Percentiles rank a stretch among this genome's conserved stretches.
phyloP scores from a whole-genome alignment of 1,284 basidiomycete species.

The Cutaneotrichosporon cyanovorans region DNA sequence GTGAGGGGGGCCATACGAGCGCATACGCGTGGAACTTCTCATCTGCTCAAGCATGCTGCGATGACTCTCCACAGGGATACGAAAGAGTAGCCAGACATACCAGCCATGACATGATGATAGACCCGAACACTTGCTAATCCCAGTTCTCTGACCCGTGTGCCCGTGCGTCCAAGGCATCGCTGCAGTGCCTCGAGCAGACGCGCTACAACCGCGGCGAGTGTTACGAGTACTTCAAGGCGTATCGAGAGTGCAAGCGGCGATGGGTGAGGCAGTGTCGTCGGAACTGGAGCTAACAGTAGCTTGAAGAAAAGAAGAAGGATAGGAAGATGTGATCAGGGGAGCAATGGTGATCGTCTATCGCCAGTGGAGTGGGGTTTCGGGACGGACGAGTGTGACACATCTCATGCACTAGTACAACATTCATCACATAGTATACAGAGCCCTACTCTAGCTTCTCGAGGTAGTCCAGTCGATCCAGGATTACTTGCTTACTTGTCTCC shows the following conservation, averaged over 20 bases:
- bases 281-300: slow-evolving; percentile 1
- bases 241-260: slow-evolving; percentile 44
- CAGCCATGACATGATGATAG: too few species aligned
- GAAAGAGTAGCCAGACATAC: too few species aligned
- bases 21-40: too few species aligned
- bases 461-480: slow-evolving; percentile 78
- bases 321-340: too few species aligned
- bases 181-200: slow-evolving; percentile 42
- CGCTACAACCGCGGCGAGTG: slow-evolving; percentile 46
- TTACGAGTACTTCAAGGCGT: slow-evolving; percentile 43
- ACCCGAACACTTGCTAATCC: background rate
- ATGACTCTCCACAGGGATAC: too few species aligned
- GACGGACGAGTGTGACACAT: too few species aligned
- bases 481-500: slow-evolving; percentile 94
- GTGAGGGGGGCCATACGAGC: too few species aligned
- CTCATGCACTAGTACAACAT: too few species aligned
- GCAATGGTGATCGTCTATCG: too few species aligned
- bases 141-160: slow-evolving; percentile 44
- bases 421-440: slow-evolving; percentile 3
- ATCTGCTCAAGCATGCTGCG: too few species aligned
- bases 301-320: slow-evolving; percentile 2
- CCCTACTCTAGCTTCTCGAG: slow-evolving; percentile 66
- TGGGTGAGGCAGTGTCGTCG: slow-evolving; percentile 27
- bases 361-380: too few species aligned
- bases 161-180: slow-evolving; percentile 39